These are phyloP conservation scores for Sequoia sempervirens DNA, from an alignment of 75 land plant species.

Conservation along the genomic window DNA sequence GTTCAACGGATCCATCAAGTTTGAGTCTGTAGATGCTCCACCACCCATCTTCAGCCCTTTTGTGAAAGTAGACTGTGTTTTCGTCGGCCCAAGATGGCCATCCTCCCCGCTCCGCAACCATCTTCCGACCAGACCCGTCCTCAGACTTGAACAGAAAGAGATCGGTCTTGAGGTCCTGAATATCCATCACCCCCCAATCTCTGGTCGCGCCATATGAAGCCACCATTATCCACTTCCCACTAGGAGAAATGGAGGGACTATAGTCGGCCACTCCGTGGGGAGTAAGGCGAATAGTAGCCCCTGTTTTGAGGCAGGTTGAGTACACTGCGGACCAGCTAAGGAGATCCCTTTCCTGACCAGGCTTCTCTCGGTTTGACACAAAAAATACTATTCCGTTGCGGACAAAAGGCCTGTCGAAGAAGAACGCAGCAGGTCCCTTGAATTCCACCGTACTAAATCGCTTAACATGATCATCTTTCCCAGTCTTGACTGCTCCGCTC, in stretches of 20 bases:
- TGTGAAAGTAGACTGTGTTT: constrained; percentile 58
- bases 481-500: not conserved
- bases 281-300: constrained; percentile 35
- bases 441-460: not conserved
- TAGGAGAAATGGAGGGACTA: constrained; percentile 63
- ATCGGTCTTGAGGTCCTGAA: constrained; percentile 61
- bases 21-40: constrained; percentile 71
- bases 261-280: constrained; percentile 50
- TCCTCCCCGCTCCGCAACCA: constrained; percentile 51
- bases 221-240: constrained; percentile 59
- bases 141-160: constrained; percentile 44
- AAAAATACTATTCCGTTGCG: constrained; percentile 34
- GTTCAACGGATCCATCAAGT: constrained; percentile 12
- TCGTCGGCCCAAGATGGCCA: constrained; percentile 84
- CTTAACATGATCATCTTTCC: too few species aligned
- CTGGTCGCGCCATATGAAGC: constrained; percentile 60
- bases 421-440: constrained; percentile 27
- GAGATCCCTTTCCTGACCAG: constrained; percentile 15
- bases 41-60: constrained; percentile 67
- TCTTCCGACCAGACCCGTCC: constrained; percentile 32
- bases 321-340: constrained; percentile 70
- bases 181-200: constrained; percentile 54
- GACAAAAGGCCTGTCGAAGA: constrained; percentile 58
- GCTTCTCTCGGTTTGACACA: constrained; percentile 51
- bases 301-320: constrained; percentile 23